Percentiles rank a stretch among this genome's conserved stretches.
Conservation (phyloP, 192 early-diverging fungal genomes). For the Glomus cerebriforme region DNA sequence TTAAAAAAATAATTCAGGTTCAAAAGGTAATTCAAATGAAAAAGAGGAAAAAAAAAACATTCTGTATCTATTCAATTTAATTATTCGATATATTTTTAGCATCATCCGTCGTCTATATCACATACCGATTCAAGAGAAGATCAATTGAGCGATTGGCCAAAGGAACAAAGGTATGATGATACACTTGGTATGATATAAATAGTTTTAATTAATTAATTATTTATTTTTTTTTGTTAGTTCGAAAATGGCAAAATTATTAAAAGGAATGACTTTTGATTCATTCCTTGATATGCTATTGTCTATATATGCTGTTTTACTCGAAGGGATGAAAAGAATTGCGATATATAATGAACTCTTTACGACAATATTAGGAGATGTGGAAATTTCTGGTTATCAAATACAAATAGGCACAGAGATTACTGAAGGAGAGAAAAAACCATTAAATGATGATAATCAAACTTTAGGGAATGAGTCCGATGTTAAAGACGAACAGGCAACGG, state of each 20-base stretch:
- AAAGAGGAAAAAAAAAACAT: neutral
- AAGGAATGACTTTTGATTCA: conserved; percentile 80
- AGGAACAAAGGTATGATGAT: conserved; percentile 3
- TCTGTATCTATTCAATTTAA: neutral
- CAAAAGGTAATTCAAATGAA: conserved; percentile 57
- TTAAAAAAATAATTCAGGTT: conserved; percentile 78
- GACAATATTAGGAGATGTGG: conserved; percentile 62
- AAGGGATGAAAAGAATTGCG: conserved; percentile 69
- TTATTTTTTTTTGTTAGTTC: conserved; percentile 39
- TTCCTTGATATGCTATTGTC: conserved; percentile 78
- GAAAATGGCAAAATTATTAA: conserved; percentile 68
- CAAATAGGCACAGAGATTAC: conserved; percentile 36
- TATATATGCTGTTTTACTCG: conserved; percentile 75
- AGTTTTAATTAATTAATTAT: neutral
- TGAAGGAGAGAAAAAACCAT: conserved; percentile 37
- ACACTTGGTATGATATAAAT: neutral
- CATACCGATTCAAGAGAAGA: conserved; percentile 6
- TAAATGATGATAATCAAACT: conserved; percentile 3
- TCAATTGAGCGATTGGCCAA: neutral
- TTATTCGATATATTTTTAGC: conserved; percentile 20
- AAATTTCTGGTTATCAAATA: conserved; percentile 43
- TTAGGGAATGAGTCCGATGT: neutral
- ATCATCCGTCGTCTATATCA: neutral
- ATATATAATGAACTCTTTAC: conserved; percentile 74
- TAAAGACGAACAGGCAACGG: neutral